Conservation (phyloP, 306 rosid genomes). For the Carpinus fangiana region DNA sequence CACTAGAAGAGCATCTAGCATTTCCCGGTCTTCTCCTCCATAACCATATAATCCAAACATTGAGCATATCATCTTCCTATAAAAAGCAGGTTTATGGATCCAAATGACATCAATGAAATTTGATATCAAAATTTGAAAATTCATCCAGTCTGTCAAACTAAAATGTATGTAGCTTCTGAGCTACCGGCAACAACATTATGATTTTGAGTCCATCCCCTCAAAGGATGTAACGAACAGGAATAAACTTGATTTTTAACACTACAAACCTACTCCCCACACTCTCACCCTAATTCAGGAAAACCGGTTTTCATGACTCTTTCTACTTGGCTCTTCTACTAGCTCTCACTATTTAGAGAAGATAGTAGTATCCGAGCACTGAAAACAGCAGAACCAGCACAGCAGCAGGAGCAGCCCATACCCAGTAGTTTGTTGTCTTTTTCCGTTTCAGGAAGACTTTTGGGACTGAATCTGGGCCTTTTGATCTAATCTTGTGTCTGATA, state of each 20-base stretch:
- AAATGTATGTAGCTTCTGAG: conserved; percentile 34
- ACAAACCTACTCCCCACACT: conserved; percentile 21
- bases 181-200: conserved; percentile 46
- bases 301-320: conserved; percentile 35
- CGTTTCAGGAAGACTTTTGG: conserved; percentile 69
- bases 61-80: neutral
- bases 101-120: conserved; percentile 30
- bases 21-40: too few relatives aligned
- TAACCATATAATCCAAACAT: neutral
- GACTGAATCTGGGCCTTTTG: conserved; percentile 49
- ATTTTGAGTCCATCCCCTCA: conserved; percentile 42
- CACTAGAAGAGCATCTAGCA: too few relatives aligned
- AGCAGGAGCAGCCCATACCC: conserved; percentile 72
- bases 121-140: conserved; percentile 44
- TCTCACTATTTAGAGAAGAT: conserved; percentile 46
- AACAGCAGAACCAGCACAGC: conserved; percentile 48
- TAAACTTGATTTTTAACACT: conserved; percentile 46
- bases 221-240: conserved; percentile 55
- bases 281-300: conserved; percentile 34
- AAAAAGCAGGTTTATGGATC: conserved; percentile 26
- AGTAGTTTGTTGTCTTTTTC: conserved; percentile 61
- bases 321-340: conserved; percentile 19
- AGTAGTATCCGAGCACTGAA: conserved; percentile 56
- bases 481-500: conserved; percentile 51
- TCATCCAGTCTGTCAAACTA: conserved; percentile 36